Evolutionary conservation across 768 basidiomycete genomes (phyloP), one percentile per base, ranked within the genome.

Genomic region (Piloderma croceum): DNA sequence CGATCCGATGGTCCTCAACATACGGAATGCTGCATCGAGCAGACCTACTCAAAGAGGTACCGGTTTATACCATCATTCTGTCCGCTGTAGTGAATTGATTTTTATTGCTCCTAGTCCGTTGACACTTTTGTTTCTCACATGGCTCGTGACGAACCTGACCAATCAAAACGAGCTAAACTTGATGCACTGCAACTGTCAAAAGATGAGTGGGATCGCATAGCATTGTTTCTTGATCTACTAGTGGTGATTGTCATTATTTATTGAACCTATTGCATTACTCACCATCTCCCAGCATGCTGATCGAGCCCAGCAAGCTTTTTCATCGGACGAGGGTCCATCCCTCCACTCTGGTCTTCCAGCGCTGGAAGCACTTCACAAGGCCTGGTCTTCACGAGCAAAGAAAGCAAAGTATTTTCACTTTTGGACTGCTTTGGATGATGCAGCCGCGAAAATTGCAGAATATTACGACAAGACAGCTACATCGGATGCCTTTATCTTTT

Each of bases 321-420:
- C 60, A 3, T 52, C 57, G 11, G 56, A 62, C 6, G 46, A 41
- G n/a, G 37, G 45, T 4, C 53, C 63, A 2, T 47, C 57, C 0
- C 54, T 67, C 11, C 52, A 60, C 36, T 38, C 38, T 21, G 62
- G 52, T 1, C 45, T 65, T 18, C 64, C 65, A 24, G 62, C 62
- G 1, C 53, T 67, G 23, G 59, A 66, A 38, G 45, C 37, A 0
- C 50, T 68, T 0, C 56, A 65, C 40, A 41, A 46, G 4, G 52
- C 46, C 2, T 67, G 61, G n/a, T n/a, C n/a, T n/a, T n/a, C n/a
- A n/a, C n/a, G n/a, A n/a, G n/a, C n/a, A n/a, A n/a, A n/a, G n/a
- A 63, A 38, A 5, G 31, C 37, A 0, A 51, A 52, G 36, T 63
- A 57, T 46, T 13, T n/a, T 3, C 31, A 34, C 15, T 63, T 59